Evolutionary conservation across 2,329 filamentous ascomycete genomes (phyloP), one percentile per base, ranked within the genome.

Genomic region (Blastomyces gilchristii): DNA sequence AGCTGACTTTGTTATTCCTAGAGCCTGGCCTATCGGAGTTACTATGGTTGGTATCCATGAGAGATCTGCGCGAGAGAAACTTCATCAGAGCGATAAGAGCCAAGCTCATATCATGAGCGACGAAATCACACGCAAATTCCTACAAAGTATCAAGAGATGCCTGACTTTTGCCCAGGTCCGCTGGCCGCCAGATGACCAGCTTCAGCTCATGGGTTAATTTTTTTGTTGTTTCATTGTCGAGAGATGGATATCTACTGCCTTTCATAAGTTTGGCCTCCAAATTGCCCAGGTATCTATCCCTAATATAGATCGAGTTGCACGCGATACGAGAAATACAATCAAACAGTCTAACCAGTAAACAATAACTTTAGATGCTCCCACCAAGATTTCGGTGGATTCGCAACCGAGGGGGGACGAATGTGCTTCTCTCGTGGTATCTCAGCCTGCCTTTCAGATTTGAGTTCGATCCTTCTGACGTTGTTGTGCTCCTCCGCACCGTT

Each of bases 41-140:
- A 99, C 94, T 75, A 99, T 97, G 94, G 94, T 99, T 71, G 94
- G 94, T 81, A 99, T 99, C 70, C 94, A 99, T 83, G 94, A 97
- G 81, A 86, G 94, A 72, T 94, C 89, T 68, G 93, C 94, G 25
- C 85, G 94, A 66, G 94, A 99, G 78, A 99, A 99, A 78, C 79
- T 99, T 64, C 92, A 97, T 73, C 86, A 94, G 74, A 82, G 80
- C 65, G 83, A 85, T 67, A 83, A 84, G 68, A 88, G 87, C 64
- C 88, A 91, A 71, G 94, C 93, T 3, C 92, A 99, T 75, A 96
- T 97, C 70, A 91, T 99, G 87, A 93, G 91, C 63, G 94, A 97
- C 73, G 94, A 99, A 78, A 87, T 89, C 54, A 99, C 94, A 61
- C 84, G 94, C 68, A 99, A 97, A 78, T 97, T 92, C 73, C 76